Base-by-base conservation (phyloP, 2,329 filamentous ascomycete species). In the Pseudocercospora fijiensis region DNA sequence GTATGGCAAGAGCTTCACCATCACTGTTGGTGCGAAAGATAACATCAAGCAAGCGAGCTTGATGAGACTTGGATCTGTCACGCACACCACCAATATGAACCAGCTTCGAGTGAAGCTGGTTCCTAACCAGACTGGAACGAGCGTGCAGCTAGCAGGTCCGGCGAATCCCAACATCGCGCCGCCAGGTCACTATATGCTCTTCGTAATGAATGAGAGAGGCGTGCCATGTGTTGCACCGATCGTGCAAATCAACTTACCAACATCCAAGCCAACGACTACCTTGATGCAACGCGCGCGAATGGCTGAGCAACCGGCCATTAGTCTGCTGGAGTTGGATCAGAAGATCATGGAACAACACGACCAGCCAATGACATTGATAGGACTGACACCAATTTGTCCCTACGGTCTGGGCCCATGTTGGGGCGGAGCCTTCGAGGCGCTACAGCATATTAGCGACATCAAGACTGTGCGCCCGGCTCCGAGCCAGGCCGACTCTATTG, bases 21-120 rank as follows among this genome's bases (percentile, higher is more conserved):
- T 60, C 45, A 60, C 57, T 26, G 24, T 60, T 20, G 18, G 47
- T 2, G 7, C 20, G 6, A 56, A 26, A 22, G 57, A 57, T 26
- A 27, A 7, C 20, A 49, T 63, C 20, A 37, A 45, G 13, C 41
- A 37, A 27, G 30, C 37, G 11, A 63, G 61, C 49, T 63, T 47
- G 61, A 43, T 63, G 8, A 24, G 49, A n/a, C 20, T 52, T 8
- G 24, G 49, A 26, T 52, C 49, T 13, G 49, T 52, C 5, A 52
- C 49, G 20, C 61, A 63, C 27, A 30, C 47, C 18, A 30, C 43
- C 27, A 63, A 63, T 20, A 47, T 55, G 57, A 63, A 52, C 24
- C 61, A 63, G 11, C 47, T 41, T 24, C 41, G 57, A 20, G 28
- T 55, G 9, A 52, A 24, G 24, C n/a, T 52, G 10, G 9, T 26